Percentiles rank a stretch among this genome's conserved stretches.
phyloP scores from a whole-genome alignment of 108 stramenopile species.

The Aurantiochytrium sp. region DNA sequence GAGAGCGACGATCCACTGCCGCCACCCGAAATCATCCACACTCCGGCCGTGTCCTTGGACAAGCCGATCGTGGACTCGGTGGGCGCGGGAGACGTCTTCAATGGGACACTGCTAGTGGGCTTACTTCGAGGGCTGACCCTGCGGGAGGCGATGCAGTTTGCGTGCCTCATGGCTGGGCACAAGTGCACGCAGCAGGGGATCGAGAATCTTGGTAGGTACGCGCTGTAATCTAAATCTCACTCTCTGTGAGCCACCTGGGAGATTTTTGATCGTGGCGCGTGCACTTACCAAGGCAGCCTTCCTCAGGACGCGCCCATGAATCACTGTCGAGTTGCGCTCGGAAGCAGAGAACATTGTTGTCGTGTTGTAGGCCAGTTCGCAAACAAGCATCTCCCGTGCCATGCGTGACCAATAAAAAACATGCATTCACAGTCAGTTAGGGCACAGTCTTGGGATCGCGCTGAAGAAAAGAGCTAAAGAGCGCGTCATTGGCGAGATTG shows the following conservation, averaged over 20 bases:
- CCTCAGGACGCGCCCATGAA: no score
- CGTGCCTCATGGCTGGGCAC: not conserved
- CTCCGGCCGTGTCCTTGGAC: not conserved
- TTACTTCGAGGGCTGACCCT: not conserved
- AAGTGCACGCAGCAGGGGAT: constrained; percentile 18
- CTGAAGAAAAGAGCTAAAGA: constrained; percentile 5
- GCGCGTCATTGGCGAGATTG: not conserved
- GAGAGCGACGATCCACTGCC: not conserved
- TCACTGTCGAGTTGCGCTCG: not conserved
- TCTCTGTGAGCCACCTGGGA: no score
- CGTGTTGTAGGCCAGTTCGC: no score
- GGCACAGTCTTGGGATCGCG: not conserved
- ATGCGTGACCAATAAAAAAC: no score
- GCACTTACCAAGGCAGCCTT: no score
- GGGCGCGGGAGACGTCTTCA: not conserved
- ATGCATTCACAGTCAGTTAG: not conserved
- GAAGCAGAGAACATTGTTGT: not conserved
- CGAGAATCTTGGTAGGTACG: not conserved
- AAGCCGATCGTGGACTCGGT: not conserved
- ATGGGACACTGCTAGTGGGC: not conserved
- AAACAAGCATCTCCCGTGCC: not conserved
- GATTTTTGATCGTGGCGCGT: no score
- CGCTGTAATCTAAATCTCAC: no score
- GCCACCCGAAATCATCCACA: not conserved
- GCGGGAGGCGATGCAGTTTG: not conserved